A percentile compares a stretch with the other conserved stretches of the same genome.
phyloP scores from a whole-genome alignment of 2,329 filamentous ascomycete genomes.

The Trichoderma pleuroti region DNA sequence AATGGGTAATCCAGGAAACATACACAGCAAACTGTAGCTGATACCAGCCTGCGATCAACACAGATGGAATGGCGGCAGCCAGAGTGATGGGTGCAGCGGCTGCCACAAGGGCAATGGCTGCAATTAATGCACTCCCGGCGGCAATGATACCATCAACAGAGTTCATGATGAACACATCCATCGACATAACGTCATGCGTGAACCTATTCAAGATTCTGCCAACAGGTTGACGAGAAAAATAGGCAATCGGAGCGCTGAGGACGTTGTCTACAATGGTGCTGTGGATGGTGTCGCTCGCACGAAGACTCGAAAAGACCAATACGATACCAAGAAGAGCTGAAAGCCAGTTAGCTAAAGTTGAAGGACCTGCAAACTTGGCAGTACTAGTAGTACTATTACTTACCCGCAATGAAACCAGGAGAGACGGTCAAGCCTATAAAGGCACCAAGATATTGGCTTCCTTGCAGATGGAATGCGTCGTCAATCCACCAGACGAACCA shows the following conservation, averaged over 20 bases:
- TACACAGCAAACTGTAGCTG: background rate
- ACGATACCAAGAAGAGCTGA: background rate
- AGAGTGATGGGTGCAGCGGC: background rate
- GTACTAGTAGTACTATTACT: background rate
- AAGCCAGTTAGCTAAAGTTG: background rate
- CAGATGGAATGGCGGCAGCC: background rate
- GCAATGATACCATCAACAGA: background rate
- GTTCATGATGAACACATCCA: background rate
- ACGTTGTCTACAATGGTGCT: background rate
- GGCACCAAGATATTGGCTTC: background rate
- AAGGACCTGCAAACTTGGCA: background rate
- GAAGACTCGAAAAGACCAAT: background rate
- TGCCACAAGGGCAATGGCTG: background rate
- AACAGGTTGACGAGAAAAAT: background rate
- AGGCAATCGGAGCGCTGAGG: background rate
- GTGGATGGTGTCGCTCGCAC: background rate
- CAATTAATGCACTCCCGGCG: background rate
- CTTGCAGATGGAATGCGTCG: background rate
- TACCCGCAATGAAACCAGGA: background rate
- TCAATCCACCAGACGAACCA: background rate
- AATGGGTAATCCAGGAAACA: background rate
- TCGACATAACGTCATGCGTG: background rate
- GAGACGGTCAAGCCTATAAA: background rate
- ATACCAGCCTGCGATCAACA: background rate
- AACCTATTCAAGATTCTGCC: background rate